These are phyloP conservation scores for Penicillium canariense DNA, from an alignment of 495 filamentous ascomycete species.

Conservation along the genomic window DNA sequence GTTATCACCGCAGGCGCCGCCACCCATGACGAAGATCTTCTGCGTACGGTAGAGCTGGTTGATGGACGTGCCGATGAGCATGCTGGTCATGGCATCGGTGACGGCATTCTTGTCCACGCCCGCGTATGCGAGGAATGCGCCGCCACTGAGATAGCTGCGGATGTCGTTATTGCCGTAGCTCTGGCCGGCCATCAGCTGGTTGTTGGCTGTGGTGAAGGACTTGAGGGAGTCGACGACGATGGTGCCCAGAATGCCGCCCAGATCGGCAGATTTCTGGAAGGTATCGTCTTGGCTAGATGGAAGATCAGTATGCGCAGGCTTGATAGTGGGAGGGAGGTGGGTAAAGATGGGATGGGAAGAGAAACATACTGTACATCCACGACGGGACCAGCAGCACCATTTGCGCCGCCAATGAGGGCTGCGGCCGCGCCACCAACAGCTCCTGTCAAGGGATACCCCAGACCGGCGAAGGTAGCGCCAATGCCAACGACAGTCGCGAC, in stretches of 20 bases:
- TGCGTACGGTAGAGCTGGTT: conserved; percentile 23
- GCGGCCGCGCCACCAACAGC: conserved; percentile 15
- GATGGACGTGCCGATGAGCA: conserved; percentile 23
- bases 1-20: conserved; percentile 25
- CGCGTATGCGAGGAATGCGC: conserved; percentile 20
- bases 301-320: neutral
- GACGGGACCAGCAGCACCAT: neutral
- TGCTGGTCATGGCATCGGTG: conserved; percentile 19
- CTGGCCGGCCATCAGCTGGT: conserved; percentile 25
- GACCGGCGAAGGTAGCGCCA: conserved; percentile 21
- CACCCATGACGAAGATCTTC: conserved; percentile 31
- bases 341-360: neutral
- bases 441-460: conserved; percentile 8
- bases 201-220: conserved; percentile 24
- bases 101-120: conserved; percentile 24
- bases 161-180: conserved; percentile 25
- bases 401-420: conserved; percentile 8
- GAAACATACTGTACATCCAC: conserved; percentile 9
- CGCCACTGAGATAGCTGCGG: conserved; percentile 22
- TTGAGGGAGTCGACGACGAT: conserved; percentile 21
- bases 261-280: conserved; percentile 26
- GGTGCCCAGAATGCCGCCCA: conserved; percentile 20
- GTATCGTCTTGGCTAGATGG: conserved; percentile 18
- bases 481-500: conserved; percentile 21
- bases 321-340: neutral